Evolutionary conservation across 2,329 filamentous ascomycete species (phyloP).

Genomic region (Phialophora tarda): DNA sequence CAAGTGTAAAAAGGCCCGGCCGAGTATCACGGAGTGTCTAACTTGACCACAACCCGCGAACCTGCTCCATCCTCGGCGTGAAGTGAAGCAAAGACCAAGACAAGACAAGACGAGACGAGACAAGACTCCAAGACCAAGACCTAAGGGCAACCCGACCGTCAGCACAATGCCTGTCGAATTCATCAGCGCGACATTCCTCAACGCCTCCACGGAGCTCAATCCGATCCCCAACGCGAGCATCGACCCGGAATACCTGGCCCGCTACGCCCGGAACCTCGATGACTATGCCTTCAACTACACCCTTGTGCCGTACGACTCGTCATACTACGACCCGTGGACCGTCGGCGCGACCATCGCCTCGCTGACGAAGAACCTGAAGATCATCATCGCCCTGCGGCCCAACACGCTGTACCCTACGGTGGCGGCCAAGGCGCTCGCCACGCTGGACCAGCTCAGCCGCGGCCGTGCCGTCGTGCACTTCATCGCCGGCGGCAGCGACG

Average conservation of each 20-base stretch:
- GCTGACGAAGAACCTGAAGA: slow-evolving; percentile 63
- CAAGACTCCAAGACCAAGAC: no score
- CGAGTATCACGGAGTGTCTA: not conserved
- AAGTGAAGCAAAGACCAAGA: no score
- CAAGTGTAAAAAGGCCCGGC: not conserved
- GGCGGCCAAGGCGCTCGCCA: slow-evolving; percentile 66
- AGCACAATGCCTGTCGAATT: slow-evolving; percentile 56
- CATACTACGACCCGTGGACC: slow-evolving; percentile 63
- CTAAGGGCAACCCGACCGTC: no score
- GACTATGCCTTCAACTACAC: slow-evolving; percentile 68
- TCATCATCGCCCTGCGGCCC: slow-evolving; percentile 66
- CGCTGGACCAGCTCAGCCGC: slow-evolving; percentile 63
- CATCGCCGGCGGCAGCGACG: slow-evolving; percentile 66
- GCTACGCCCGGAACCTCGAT: slow-evolving; percentile 63
- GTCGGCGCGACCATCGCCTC: slow-evolving; percentile 64
- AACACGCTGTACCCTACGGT: slow-evolving; percentile 68
- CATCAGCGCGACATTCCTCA: slow-evolving; percentile 64
- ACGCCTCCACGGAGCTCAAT: slow-evolving; percentile 61
- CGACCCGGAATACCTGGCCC: slow-evolving; percentile 61
- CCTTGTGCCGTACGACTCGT: slow-evolving; percentile 64
- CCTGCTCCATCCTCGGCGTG: no score
- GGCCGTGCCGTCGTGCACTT: slow-evolving; percentile 67
- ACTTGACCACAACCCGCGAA: not conserved
- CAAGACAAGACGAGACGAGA: no score
- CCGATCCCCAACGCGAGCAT: slow-evolving; percentile 57